These are phyloP conservation scores for Aspergillus melleus DNA, from an alignment of 2,329 filamentous ascomycete genomes.

Conservation along the genomic window DNA sequence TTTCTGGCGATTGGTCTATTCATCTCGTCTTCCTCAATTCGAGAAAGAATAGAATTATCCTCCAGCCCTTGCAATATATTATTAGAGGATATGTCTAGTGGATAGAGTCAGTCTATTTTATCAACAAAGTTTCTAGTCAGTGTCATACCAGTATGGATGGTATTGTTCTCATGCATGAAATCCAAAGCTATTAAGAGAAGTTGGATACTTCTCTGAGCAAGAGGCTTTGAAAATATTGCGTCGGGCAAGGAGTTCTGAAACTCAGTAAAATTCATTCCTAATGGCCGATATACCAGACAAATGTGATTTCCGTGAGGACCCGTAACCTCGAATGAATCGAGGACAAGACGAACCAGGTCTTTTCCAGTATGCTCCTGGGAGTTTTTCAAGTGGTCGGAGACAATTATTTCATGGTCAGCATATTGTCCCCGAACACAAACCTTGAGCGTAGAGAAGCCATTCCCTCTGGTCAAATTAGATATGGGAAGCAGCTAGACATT, in stretches of 20 bases:
- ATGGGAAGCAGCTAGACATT: neutral
- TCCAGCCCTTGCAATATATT: conserved; percentile 33
- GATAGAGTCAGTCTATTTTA: neutral
- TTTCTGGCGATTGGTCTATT: conserved; percentile 29
- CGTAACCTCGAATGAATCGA: conserved; percentile 30
- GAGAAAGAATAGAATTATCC: conserved; percentile 24
- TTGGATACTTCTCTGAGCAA: conserved; percentile 21
- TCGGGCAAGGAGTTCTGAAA: conserved; percentile 14
- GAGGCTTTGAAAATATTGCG: conserved; percentile 11
- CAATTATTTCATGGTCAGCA: conserved; percentile 14
- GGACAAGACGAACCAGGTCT: conserved; percentile 24
- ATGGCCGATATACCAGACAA: conserved; percentile 27
- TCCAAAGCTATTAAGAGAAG: conserved; percentile 22
- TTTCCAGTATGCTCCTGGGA: conserved; percentile 15
- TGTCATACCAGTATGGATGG: conserved; percentile 26
- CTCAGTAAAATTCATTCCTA: conserved; percentile 22
- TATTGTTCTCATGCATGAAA: conserved; percentile 25
- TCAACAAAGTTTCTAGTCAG: neutral
- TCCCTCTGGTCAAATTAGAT: conserved; percentile 2
- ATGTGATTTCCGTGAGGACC: conserved; percentile 20
- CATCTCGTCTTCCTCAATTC: conserved; percentile 32
- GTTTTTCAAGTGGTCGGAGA: conserved; percentile 23
- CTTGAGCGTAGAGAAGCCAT: conserved; percentile 9
- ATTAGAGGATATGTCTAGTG: conserved; percentile 30
- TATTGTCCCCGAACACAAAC: conserved; percentile 12